Evolutionary conservation across 345 rosid species (phyloP).

Genomic region (Dipteronia dyeriana): DNA sequence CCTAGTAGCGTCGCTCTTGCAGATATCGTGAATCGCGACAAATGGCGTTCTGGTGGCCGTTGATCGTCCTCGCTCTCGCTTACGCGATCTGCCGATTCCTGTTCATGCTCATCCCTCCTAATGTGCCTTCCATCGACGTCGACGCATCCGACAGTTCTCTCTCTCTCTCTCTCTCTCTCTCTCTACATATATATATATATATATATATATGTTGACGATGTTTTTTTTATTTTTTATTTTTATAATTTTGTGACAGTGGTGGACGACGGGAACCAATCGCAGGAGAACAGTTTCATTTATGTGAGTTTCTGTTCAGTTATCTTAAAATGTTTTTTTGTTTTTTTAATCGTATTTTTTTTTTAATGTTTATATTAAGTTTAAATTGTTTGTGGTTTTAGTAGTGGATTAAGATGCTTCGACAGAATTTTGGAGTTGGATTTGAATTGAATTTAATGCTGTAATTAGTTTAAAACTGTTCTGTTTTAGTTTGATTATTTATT

Average conservation of each 20-base stretch:
- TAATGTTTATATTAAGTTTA: slow-evolving; percentile 15
- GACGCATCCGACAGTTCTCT: slow-evolving; percentile 84
- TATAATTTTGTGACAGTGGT: slow-evolving; percentile 46
- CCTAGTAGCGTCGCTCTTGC: neutral
- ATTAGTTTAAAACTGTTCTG: neutral
- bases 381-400: neutral
- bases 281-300: slow-evolving; percentile 86
- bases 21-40: neutral
- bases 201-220: neutral
- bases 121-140: slow-evolving; percentile 92
- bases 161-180: neutral
- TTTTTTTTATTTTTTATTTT: neutral
- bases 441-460: neutral
- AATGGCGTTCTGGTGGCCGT: slow-evolving; percentile 93
- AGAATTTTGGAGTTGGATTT: neutral
- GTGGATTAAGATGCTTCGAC: neutral
- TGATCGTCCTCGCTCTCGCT: slow-evolving; percentile 80
- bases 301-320: slow-evolving; percentile 47
- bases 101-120: slow-evolving; percentile 85
- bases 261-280: slow-evolving; percentile 77
- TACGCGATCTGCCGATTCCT: slow-evolving; percentile 90
- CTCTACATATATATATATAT: too few species aligned
- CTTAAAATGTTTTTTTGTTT: slow-evolving; percentile 1
- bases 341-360: neutral
- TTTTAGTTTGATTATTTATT: neutral